These are phyloP conservation scores for Breynia disticha DNA, from an alignment of 441 rosid genomes.

Conservation along the genomic window DNA sequence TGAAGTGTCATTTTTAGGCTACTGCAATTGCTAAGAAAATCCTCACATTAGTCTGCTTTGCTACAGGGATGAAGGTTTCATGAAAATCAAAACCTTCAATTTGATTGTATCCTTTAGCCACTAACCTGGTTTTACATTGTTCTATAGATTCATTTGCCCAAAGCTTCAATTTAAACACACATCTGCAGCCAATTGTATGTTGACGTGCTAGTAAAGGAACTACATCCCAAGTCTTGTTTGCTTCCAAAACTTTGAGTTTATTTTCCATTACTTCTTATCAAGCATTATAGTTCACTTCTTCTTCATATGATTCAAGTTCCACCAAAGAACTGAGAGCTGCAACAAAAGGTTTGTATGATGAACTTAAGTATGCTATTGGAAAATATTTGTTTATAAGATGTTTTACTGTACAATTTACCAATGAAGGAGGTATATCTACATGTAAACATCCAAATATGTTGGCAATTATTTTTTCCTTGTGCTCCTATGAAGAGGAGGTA, in stretches of 20 bases:
- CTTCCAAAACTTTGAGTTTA: conserved; percentile 1
- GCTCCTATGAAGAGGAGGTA: too few relatives aligned
- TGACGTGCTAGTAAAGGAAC: neutral
- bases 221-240: neutral
- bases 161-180: conserved; percentile 2
- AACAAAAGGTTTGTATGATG: neutral
- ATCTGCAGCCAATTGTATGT: neutral
- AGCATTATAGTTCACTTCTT: neutral
- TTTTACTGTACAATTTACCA: too few relatives aligned
- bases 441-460: neutral
- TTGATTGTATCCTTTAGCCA: conserved; percentile 1
- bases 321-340: neutral
- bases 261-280: neutral
- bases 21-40: neutral
- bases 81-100: neutral
- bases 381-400: neutral
- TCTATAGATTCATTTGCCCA: neutral
- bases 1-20: neutral
- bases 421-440: neutral
- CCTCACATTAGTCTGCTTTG: neutral
- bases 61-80: neutral
- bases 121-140: neutral
- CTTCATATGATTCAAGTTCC: neutral
- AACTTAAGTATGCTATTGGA: neutral
- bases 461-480: too few relatives aligned